Evolutionary conservation across 257 asterid genomes (phyloP).

Genomic region (Petrea volubilis): DNA sequence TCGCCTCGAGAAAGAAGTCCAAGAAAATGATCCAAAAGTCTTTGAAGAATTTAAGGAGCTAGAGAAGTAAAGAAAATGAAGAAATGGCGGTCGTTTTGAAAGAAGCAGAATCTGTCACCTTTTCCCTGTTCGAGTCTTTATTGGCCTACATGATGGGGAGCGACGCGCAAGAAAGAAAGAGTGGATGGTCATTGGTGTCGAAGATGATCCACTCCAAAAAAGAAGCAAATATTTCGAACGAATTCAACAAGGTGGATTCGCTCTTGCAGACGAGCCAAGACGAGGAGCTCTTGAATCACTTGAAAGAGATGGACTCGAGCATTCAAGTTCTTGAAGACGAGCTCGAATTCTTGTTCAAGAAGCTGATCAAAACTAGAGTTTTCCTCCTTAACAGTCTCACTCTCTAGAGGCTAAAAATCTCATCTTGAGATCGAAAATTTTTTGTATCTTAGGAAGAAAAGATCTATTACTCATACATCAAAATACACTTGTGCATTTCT

Average conservation of each 20-base stretch:
- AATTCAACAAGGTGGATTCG: constrained; percentile 34
- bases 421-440: neutral
- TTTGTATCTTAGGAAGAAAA: neutral
- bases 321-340: constrained; percentile 36
- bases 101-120: constrained; percentile 33
- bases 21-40: constrained; percentile 38
- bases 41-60: constrained; percentile 26
- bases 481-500: too few relatives aligned
- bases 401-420: constrained; percentile 19
- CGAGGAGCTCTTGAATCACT: constrained; percentile 13
- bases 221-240: constrained; percentile 25
- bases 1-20: constrained; percentile 15
- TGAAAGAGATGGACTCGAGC: constrained; percentile 38
- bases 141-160: constrained; percentile 24
- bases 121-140: constrained; percentile 26
- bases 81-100: constrained; percentile 16
- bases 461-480: too few relatives aligned
- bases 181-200: constrained; percentile 40
- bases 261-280: constrained; percentile 20
- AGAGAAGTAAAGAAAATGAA: neutral
- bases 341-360: constrained; percentile 35
- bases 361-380: constrained; percentile 43
- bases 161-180: constrained; percentile 18
- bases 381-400: constrained; percentile 44
- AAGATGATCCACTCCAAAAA: constrained; percentile 29